Evolutionary conservation across 805 yeast genomes (phyloP).

Genomic region (Teunomyces aglyptinius): DNA sequence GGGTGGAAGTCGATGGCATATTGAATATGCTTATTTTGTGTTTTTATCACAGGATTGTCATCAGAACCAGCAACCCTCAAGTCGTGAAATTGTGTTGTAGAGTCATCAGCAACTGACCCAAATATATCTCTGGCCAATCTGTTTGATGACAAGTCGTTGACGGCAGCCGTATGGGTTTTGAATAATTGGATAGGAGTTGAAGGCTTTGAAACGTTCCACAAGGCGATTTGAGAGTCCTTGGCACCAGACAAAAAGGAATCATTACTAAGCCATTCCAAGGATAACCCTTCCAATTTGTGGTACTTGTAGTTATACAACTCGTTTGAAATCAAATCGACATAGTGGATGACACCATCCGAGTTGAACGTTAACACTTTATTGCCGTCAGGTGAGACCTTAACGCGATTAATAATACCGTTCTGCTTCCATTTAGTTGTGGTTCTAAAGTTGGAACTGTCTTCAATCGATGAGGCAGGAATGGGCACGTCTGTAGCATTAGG

Average conservation of each 20-base stretch:
- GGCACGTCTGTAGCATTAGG: conserved; percentile 23
- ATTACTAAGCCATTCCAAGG: conserved; percentile 63
- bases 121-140: conserved; percentile 38
- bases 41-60: conserved; percentile 41
- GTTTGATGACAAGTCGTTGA: conserved; percentile 69
- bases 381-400: conserved; percentile 52
- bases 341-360: conserved; percentile 48
- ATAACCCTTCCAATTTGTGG: conserved; percentile 68
- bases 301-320: conserved; percentile 36
- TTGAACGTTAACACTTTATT: conserved; percentile 55
- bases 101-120: conserved; percentile 73
- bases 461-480: conserved; percentile 14
- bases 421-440: conserved; percentile 54
- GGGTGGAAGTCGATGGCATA: conserved; percentile 71
- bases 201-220: conserved; percentile 59
- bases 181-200: conserved; percentile 48
- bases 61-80: conserved; percentile 35
- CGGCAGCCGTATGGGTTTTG: conserved; percentile 52
- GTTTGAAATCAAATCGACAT: conserved; percentile 31
- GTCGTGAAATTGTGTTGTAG: conserved; percentile 60
- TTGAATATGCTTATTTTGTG: conserved; percentile 53
- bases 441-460: conserved; percentile 35
- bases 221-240: conserved; percentile 63
- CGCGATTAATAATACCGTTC: conserved; percentile 64
- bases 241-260: conserved; percentile 57